Evolutionary conservation across 116 monocot genomes (phyloP).

Genomic region (Trichopus zeylanicus): DNA sequence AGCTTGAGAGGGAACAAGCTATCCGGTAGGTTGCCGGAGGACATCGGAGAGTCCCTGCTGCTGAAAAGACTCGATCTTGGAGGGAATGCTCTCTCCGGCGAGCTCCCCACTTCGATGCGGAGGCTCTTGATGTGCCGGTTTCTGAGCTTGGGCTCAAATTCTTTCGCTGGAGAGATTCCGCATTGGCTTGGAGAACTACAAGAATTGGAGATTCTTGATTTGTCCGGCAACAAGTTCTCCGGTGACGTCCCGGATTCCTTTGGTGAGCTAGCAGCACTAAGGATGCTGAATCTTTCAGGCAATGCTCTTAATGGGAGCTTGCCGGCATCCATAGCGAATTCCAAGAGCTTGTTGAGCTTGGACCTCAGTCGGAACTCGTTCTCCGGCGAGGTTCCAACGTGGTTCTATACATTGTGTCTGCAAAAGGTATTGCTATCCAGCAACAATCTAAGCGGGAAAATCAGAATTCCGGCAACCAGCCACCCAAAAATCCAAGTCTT

Average conservation of each 20-base stretch:
- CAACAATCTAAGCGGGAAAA: conserved; percentile 27
- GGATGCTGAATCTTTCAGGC: conserved; percentile 28
- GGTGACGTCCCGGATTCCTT: conserved; percentile 30
- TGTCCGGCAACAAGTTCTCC: conserved; percentile 34
- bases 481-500: conserved; percentile 8
- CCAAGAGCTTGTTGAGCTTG: conserved; percentile 12
- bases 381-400: conserved; percentile 24
- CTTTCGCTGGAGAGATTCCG: conserved; percentile 27
- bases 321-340: conserved; percentile 23
- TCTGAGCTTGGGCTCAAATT: conserved; percentile 31
- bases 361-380: conserved; percentile 31
- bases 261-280: conserved; percentile 12
- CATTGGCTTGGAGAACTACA: conserved; percentile 42
- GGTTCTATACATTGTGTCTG: conserved; percentile 27
- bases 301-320: conserved; percentile 26
- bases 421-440: conserved; percentile 16
- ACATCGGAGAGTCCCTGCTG: conserved; percentile 27
- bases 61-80: conserved; percentile 33
- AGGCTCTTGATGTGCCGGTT: conserved; percentile 18
- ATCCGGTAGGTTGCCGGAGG: conserved; percentile 26
- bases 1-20: conserved; percentile 30
- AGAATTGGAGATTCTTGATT: conserved; percentile 30
- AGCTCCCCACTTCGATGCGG: conserved; percentile 27
- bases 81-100: conserved; percentile 26
- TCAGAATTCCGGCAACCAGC: conserved; percentile 6